Base-by-base conservation (phyloP, 108 stramenopile species). In the Fistulifera pelliculosa region DNA sequence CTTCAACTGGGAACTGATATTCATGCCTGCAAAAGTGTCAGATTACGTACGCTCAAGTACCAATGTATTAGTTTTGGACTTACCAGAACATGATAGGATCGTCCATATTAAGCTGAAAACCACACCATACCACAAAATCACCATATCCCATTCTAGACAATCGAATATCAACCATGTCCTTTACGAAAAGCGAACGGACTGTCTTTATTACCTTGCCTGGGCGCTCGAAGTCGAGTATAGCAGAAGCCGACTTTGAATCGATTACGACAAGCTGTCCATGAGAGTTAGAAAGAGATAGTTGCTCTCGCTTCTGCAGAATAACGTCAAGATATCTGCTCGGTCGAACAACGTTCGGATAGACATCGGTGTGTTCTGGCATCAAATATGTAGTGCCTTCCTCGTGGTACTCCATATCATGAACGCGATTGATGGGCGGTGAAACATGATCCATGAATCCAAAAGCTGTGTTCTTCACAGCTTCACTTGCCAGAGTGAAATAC, bases 161-260 rank as follows among this genome's bases (percentile, higher is more conserved):
- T 11, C 69, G 39, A 21, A 80, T 44, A 60, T 75, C 64, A n/a
- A 75, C 79, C 16, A 75, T 63, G 61, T 80, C 69, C 54, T 65
- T 35, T 22, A 61, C 26, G 51, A 76, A 80, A 17, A 73, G 54
- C n/a, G 35, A 63, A 38, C 60, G 62, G 19, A 79, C 67, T 27
- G 64, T 21, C 31, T 79, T 74, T 35, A 57, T 45, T 7, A 75
- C 69, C 40, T 71, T 35, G 8, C 8, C 31, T 6, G 31, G 31
- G 62, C 25, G 47, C 38, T 27, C 66, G 58, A 38, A 11, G 11
- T 45, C 44, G 4, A 19, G 19, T 21, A 21, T 45, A 21, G 3
- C 44, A 4, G 21, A 45, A 19, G 6, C 11, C 7, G 31, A 35
- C 31, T 35, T 11, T 11, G 44, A 45, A 11, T 45, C 44, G 16